Percentiles rank a stretch among this genome's conserved stretches.
Conservation (phyloP, 169 alveolate genomes). For the Plasmodium berghei region DNA sequence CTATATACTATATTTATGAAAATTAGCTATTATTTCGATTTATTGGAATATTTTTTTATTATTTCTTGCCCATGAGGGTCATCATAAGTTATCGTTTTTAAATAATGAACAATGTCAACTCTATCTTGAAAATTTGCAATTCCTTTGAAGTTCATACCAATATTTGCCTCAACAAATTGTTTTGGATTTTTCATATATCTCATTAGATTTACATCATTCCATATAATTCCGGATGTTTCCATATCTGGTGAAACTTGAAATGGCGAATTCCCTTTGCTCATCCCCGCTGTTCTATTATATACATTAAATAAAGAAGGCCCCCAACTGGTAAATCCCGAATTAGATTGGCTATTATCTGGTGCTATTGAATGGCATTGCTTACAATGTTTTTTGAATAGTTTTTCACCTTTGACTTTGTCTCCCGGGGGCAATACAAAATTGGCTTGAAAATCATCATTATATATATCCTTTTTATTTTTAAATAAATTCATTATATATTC, state of each 20-base stretch:
- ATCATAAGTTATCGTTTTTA: conserved; percentile 84
- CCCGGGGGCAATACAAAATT: conserved; percentile 87
- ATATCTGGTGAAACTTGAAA: conserved; percentile 83
- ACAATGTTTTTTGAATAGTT: conserved; percentile 88
- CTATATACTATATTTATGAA: no score
- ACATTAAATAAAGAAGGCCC: conserved; percentile 90
- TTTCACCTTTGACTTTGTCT: conserved; percentile 85
- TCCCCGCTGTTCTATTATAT: conserved; percentile 87
- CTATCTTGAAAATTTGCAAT: conserved; percentile 87
- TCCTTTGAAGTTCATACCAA: conserved; percentile 87
- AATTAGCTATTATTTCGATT: background rate
- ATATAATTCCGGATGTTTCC: conserved; percentile 83
- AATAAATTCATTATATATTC: conserved; percentile 18
- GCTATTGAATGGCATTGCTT: conserved; percentile 89
- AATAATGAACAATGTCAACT: conserved; percentile 86
- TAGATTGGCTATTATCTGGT: conserved; percentile 86
- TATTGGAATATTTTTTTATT: conserved; percentile 76
- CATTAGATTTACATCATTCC: conserved; percentile 89
- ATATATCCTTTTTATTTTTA: conserved; percentile 61
- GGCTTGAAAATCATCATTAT: conserved; percentile 77
- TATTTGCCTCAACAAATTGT: conserved; percentile 78
- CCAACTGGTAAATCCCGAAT: conserved; percentile 84
- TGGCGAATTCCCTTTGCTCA: conserved; percentile 77
- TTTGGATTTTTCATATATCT: conserved; percentile 88
- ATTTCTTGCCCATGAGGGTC: conserved; percentile 82